Evolutionary conservation across 495 filamentous ascomycete species (phyloP).

Genomic region (Neurospora tetraspora): DNA sequence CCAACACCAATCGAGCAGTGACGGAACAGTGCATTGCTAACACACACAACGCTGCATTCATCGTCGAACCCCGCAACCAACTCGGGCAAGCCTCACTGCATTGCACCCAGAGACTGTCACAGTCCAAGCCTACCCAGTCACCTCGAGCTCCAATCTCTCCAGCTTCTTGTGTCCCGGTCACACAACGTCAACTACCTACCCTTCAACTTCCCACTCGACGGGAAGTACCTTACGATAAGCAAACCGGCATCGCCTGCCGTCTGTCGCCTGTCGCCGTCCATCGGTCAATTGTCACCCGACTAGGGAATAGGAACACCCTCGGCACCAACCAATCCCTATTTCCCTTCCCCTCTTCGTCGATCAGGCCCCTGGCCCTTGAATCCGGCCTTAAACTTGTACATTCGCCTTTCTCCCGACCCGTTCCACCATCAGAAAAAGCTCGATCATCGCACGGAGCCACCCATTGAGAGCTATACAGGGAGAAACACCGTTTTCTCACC

Average conservation of each 20-base stretch:
- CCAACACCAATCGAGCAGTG: not conserved
- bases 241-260: not conserved
- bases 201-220: not conserved
- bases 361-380: not conserved
- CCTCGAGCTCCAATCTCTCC: not conserved
- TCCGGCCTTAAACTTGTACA: not conserved
- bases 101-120: not conserved
- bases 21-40: not conserved
- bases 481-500: not conserved
- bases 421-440: not conserved
- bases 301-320: constrained; percentile 5
- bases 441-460: not conserved
- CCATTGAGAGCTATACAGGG: not conserved
- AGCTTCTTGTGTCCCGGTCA: not conserved
- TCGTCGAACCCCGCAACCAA: not conserved
- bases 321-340: constrained; percentile 2
- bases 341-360: not conserved
- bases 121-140: not conserved
- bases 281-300: constrained; percentile 17
- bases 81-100: not conserved
- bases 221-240: not conserved
- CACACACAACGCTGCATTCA: not conserved
- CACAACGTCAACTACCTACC: not conserved
- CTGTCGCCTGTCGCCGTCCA: constrained; percentile 8
- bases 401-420: not conserved